phyloP scores from a whole-genome alignment of 2,329 filamentous ascomycete species.

The Lachnellula suecica region DNA sequence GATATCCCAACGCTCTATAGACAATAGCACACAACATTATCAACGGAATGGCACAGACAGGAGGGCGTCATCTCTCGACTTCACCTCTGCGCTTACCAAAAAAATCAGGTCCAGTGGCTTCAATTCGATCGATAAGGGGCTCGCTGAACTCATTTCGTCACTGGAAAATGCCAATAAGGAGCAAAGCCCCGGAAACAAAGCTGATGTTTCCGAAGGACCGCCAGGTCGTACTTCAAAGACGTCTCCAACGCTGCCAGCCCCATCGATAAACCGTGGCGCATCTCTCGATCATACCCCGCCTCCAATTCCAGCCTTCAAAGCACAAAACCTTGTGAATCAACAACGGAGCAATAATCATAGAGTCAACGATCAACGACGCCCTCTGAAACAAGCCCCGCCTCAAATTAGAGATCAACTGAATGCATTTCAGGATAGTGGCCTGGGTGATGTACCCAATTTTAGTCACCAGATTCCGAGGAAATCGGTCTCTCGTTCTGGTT shows the following conservation, averaged over 20 bases:
- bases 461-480: constrained; percentile 22
- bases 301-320: constrained; percentile 11
- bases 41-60: not conserved
- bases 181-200: constrained; percentile 2
- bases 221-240: constrained; percentile 15
- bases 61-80: constrained; percentile 9
- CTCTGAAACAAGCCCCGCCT: constrained; percentile 7
- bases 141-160: constrained; percentile 16
- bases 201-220: not conserved
- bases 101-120: constrained; percentile 15
- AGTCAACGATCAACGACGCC: constrained; percentile 2
- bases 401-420: constrained; percentile 3
- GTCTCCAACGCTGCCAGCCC: constrained; percentile 20
- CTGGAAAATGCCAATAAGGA: constrained; percentile 8
- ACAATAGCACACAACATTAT: not conserved
- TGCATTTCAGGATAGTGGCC: not conserved
- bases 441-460: constrained; percentile 17
- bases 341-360: constrained; percentile 3
- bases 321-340: too few species aligned
- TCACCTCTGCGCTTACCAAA: constrained; percentile 1
- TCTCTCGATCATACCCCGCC: constrained; percentile 2
- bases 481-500: constrained; percentile 23
- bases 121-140: constrained; percentile 13
- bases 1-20: not conserved
- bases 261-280: constrained; percentile 4